Base-by-base conservation (phyloP, 495 filamentous ascomycete genomes). In the Penicillium cosmopolitanum region DNA sequence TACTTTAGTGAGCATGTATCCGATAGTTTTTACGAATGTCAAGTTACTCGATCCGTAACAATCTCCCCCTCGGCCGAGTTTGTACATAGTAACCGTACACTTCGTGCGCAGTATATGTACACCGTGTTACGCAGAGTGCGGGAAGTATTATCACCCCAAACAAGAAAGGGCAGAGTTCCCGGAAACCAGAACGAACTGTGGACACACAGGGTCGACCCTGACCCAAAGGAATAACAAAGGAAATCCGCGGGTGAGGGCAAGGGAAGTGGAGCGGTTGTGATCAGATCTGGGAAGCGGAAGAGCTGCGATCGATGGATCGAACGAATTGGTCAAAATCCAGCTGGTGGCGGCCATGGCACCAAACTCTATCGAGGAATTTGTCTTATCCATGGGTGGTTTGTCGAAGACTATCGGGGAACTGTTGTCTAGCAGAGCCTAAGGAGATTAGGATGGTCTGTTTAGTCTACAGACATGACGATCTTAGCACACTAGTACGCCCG, bases 261-360 rank as follows among this genome's bases (percentile, higher is more conserved):
- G 46, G 46, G 18, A 48, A 48, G 46, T 48, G 46, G 46, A 48
- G 46, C 46, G 19, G 19, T 31, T n/a, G 9, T 48, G 46, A 48
- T 25, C 19, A 9, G 46, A 48, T 48, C 46, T 28, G 46, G 21
- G 46, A 48, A 9, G 46, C 19, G 23, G 46, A 12, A n/a, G 46
- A 15, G 23, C 23, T 12, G 46, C 21, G 21, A 23, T 10, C 23
- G 21, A 28, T 6, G 5, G 46, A 28, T n/a, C 46, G 10, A 28
- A 48, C 12, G 11, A 25, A 28, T 19, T 31, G 21, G 21, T 18
- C 44, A 47, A 1, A 21, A 10, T n/a, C 23, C 19, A 25, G 46
- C 21, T 48, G 46, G 6, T 28, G 21, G 23, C 11, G 46, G 46
- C 8, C 9, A 23, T 25, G 46, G 46, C 18, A 28, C 21, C 19